phyloP scores from a whole-genome alignment of 495 filamentous ascomycete species.

The Penicillium antarcticum region DNA sequence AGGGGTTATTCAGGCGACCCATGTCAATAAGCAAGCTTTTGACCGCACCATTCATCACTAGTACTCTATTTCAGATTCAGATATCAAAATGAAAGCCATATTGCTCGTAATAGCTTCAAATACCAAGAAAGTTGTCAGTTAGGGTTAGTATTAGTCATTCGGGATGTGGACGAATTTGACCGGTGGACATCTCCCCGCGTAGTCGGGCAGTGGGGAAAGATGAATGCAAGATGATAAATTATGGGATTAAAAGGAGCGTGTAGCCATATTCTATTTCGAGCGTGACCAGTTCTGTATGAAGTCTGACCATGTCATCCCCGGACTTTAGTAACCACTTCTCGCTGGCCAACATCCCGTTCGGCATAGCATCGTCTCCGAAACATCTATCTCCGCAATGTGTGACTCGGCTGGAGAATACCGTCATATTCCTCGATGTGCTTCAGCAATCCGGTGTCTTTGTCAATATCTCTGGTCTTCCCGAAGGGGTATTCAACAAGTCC shows the following conservation, averaged over 20 bases:
- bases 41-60: too few species aligned
- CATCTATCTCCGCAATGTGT: conserved; percentile 42
- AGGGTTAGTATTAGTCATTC: conserved; percentile 7
- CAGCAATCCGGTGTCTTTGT: conserved; percentile 40
- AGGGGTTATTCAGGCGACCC: too few species aligned
- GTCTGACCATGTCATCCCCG: conserved; percentile 20
- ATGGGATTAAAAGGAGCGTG: background rate
- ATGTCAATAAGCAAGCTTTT: too few species aligned
- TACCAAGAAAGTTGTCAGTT: background rate
- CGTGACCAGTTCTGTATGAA: background rate
- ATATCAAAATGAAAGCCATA: too few species aligned
- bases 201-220: background rate
- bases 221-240: background rate
- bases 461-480: conserved; percentile 12
- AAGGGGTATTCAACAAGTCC: conserved; percentile 34
- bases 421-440: conserved; percentile 45
- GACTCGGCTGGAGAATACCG: conserved; percentile 25
- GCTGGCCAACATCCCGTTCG: conserved; percentile 80
- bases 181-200: background rate
- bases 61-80: too few species aligned
- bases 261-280: background rate
- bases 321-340: conserved; percentile 35
- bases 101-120: background rate
- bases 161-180: conserved; percentile 17
- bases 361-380: conserved; percentile 61